Evolutionary conservation across 305 asterid genomes (phyloP).

Genomic region (Plantago coronopus): DNA sequence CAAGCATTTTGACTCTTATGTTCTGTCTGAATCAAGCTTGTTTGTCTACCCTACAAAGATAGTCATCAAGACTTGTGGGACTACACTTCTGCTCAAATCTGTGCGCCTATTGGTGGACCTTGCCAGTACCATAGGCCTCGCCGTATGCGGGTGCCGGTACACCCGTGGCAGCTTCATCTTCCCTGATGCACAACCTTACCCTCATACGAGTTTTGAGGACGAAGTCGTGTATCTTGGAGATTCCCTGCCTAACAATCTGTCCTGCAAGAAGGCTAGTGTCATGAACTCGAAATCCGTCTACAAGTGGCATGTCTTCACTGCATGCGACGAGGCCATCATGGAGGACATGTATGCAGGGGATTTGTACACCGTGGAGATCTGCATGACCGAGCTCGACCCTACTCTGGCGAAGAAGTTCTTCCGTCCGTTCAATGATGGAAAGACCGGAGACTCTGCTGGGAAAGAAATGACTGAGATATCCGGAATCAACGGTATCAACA

Average conservation of each 20-base stretch:
- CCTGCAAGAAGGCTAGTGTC: constrained; percentile 49
- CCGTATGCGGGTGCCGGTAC: constrained; percentile 68
- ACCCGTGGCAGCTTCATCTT: constrained; percentile 89
- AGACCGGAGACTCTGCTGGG: constrained; percentile 63
- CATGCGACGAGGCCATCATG: constrained; percentile 33
- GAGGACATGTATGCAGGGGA: constrained; percentile 27
- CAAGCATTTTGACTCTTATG: constrained; percentile 74
- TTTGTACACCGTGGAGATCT: constrained; percentile 52
- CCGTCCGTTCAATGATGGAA: constrained; percentile 49
- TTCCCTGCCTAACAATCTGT: constrained; percentile 47
- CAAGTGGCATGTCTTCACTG: constrained; percentile 91
- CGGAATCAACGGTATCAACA: constrained; percentile 54
- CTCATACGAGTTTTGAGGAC: constrained; percentile 68
- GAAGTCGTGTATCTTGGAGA: constrained; percentile 58
- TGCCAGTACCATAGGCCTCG: constrained; percentile 52
- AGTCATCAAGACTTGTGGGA: constrained; percentile 97
- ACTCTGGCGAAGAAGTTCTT: constrained; percentile 57
- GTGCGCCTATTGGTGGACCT: constrained; percentile 55
- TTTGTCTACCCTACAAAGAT: constrained; percentile 84
- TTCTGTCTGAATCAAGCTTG: constrained; percentile 77
- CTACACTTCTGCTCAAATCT: constrained; percentile 75
- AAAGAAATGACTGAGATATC: constrained; percentile 69
- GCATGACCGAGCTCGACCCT: constrained; percentile 86
- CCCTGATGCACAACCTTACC: constrained; percentile 82
- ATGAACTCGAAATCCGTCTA: constrained; percentile 55